phyloP scores from a whole-genome alignment of 441 rosid genomes.

The Pelargonium fulgidum region DNA sequence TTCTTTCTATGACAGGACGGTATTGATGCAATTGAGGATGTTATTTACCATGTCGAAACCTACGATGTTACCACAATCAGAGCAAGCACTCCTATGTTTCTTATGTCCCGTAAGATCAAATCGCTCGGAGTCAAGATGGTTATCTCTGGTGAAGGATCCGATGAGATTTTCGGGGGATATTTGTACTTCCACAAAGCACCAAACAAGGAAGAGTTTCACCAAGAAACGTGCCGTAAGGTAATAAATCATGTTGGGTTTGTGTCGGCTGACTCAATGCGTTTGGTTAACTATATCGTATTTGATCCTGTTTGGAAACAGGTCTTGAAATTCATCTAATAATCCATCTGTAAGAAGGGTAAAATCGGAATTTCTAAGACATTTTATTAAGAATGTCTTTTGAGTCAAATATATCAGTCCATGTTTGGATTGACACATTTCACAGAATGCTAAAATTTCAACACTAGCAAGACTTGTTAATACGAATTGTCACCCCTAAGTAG shows the following conservation, averaged over 20 bases:
- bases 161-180: slow-evolving; percentile 96
- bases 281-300: no score
- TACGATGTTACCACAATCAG: slow-evolving; percentile 95
- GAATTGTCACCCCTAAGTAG: not conserved
- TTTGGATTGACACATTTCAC: no score
- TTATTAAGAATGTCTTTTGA: no score
- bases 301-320: no score
- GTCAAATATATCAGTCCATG: no score
- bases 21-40: slow-evolving; percentile 93
- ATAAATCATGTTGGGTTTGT: not conserved
- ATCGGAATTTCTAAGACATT: no score
- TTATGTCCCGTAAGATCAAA: slow-evolving; percentile 95
- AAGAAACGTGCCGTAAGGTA: slow-evolving; percentile 95
- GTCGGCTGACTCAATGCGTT: no score
- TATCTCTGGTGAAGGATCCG: slow-evolving; percentile 97
- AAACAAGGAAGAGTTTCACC: slow-evolving; percentile 84
- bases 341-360: no score
- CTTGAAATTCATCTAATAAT: no score
- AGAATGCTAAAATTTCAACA: no score
- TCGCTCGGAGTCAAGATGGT: slow-evolving; percentile 99
- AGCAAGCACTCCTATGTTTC: slow-evolving; percentile 99
- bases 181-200: slow-evolving; percentile 98
- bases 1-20: slow-evolving; percentile 60
- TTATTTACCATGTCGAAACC: slow-evolving; percentile 89
- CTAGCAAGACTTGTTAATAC: no score